Evolutionary conservation across 1,284 basidiomycete genomes (phyloP).

Genomic region (Ganoderma resinaceum): DNA sequence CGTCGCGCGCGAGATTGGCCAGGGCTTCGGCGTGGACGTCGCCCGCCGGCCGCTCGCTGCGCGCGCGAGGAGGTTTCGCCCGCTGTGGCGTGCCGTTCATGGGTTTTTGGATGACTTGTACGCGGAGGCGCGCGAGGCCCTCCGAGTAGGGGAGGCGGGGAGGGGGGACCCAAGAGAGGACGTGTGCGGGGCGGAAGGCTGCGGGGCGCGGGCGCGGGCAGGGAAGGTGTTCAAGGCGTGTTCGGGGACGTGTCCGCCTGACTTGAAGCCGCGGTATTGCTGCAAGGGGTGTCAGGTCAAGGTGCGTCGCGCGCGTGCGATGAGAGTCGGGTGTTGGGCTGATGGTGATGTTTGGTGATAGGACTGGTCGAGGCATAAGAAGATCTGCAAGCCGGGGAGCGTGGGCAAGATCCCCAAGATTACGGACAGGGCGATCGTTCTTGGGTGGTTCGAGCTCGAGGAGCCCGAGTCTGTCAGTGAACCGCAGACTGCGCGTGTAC

Average conservation of each 20-base stretch:
- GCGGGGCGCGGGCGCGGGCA: neutral
- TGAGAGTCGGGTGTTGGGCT: neutral
- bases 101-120: conserved; percentile 13
- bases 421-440: neutral
- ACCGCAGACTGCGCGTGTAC: neutral
- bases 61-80: conserved; percentile 11
- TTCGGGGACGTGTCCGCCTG: neutral
- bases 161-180: neutral
- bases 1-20: conserved; percentile 12
- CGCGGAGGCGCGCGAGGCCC: conserved; percentile 7
- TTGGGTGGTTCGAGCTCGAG: conserved; percentile 1
- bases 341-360: neutral
- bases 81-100: conserved; percentile 18
- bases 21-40: conserved; percentile 15
- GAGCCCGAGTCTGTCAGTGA: neutral
- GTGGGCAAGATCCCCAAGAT: neutral
- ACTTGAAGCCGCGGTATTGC: conserved; percentile 1
- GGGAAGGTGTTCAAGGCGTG: neutral
- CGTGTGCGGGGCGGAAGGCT: neutral
- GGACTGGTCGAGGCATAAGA: conserved; percentile 1
- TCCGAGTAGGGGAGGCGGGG: neutral
- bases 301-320: neutral
- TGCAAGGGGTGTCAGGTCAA: neutral
- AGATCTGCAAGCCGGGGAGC: neutral
- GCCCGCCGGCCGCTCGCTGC: neutral